Percentiles rank a stretch among this genome's conserved stretches.
Evolutionary conservation across 345 rosid genomes (phyloP).

Genomic region (Geranium rotundifolium): DNA sequence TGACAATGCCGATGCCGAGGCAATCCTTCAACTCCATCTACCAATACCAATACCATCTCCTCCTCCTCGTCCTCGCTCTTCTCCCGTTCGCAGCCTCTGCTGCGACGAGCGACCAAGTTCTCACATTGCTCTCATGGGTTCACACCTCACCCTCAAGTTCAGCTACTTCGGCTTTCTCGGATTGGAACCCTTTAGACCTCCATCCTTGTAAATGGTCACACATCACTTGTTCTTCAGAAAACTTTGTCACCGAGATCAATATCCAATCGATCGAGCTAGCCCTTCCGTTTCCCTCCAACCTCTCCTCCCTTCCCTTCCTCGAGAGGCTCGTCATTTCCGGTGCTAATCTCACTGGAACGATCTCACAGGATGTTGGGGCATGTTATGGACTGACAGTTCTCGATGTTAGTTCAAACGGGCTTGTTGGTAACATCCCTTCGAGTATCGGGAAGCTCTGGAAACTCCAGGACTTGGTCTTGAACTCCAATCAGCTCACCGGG

Average conservation of each 20-base stretch:
- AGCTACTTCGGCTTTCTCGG: conserved; percentile 29
- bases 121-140: conserved; percentile 42
- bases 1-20: conserved; percentile 46
- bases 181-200: conserved; percentile 47
- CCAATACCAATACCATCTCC: conserved; percentile 8
- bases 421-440: conserved; percentile 60
- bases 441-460: conserved; percentile 54
- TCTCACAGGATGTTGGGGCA: conserved; percentile 44
- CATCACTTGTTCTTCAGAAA: conserved; percentile 41
- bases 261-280: conserved; percentile 46
- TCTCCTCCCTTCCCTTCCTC: conserved; percentile 39
- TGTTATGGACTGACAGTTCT: conserved; percentile 27
- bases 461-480: conserved; percentile 54
- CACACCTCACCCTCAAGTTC: conserved; percentile 22
- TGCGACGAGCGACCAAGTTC: conserved; percentile 32
- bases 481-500: conserved; percentile 60
- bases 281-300: conserved; percentile 46
- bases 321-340: conserved; percentile 42
- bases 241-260: conserved; percentile 42
- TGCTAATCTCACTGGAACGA: conserved; percentile 54
- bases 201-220: conserved; percentile 61
- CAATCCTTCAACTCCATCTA: background rate
- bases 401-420: conserved; percentile 57
- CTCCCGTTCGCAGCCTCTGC: conserved; percentile 12
- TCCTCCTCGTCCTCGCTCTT: conserved; percentile 16